phyloP scores from a whole-genome alignment of 805 yeast genomes.

The Sugiyamaella smithiae region DNA sequence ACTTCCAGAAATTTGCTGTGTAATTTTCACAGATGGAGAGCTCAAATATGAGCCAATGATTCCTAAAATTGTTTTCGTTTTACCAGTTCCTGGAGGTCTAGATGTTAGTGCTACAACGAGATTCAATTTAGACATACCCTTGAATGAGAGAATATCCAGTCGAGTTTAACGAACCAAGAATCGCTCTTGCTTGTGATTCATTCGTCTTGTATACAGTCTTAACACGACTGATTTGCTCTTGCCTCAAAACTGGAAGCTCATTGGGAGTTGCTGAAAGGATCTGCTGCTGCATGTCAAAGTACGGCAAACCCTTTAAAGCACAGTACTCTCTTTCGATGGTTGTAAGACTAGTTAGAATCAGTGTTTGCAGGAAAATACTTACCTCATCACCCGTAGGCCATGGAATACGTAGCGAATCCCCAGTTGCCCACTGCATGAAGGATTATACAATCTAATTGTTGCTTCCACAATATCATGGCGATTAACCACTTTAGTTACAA shows the following conservation, averaged over 20 bases:
- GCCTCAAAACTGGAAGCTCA: constrained; percentile 34
- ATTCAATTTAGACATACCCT: constrained; percentile 45
- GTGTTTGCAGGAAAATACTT: neutral
- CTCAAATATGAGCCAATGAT: constrained; percentile 69
- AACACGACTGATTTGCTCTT: constrained; percentile 42
- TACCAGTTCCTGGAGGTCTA: constrained; percentile 97
- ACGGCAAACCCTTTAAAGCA: constrained; percentile 75
- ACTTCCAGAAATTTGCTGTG: constrained; percentile 4
- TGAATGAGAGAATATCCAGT: constrained; percentile 88
- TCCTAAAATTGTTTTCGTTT: constrained; percentile 93
- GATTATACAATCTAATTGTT: constrained; percentile 35
- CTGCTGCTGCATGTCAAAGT: constrained; percentile 69
- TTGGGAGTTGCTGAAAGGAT: constrained; percentile 68
- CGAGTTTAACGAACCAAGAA: constrained; percentile 62
- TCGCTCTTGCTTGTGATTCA: constrained; percentile 87
- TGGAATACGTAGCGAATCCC: constrained; percentile 48
- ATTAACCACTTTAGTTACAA: constrained; percentile 60
- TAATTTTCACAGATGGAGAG: neutral
- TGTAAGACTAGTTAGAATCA: constrained; percentile 49
- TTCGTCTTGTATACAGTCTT: constrained; percentile 60
- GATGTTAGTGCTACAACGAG: constrained; percentile 3
- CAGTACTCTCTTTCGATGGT: constrained; percentile 92
- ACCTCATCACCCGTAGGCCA: constrained; percentile 69
- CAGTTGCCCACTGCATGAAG: neutral
- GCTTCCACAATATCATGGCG: constrained; percentile 65